Conservation (phyloP, 1,284 basidiomycete species). For the Rhodotorula sp. region DNA sequence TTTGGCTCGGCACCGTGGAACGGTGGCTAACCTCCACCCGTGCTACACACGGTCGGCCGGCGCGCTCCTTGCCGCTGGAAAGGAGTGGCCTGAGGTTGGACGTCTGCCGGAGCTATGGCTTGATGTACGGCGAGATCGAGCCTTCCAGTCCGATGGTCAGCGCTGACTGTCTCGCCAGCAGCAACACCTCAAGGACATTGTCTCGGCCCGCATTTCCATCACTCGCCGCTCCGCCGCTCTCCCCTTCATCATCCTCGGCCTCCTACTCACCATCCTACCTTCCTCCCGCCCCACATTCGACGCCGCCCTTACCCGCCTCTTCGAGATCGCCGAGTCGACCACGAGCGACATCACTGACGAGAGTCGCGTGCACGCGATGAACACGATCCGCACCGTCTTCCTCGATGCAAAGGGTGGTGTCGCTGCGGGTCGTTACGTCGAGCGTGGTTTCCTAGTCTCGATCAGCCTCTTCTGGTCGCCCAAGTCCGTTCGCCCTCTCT, state of each 20-base stretch:
- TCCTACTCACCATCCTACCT: slow-evolving; percentile 43
- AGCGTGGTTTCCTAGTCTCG: slow-evolving; percentile 47
- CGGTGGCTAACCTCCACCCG: slow-evolving; percentile 51
- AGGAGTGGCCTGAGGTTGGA: slow-evolving; percentile 41
- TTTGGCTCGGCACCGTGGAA: slow-evolving; percentile 50
- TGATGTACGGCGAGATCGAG: slow-evolving; percentile 27
- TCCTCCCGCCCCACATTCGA: slow-evolving; percentile 23
- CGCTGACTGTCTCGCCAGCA: slow-evolving; percentile 18
- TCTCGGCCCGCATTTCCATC: slow-evolving; percentile 47
- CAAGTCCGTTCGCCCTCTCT: slow-evolving; percentile 15
- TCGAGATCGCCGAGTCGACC: slow-evolving; percentile 41
- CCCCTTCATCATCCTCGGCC: slow-evolving; percentile 50
- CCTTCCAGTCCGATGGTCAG: too few relatives aligned
- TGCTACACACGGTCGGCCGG: slow-evolving; percentile 47
- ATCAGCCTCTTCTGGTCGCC: slow-evolving; percentile 49
- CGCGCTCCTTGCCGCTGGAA: slow-evolving; percentile 41
- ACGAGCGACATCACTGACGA: slow-evolving; percentile 30
- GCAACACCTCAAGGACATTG: slow-evolving; percentile 36
- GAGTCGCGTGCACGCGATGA: slow-evolving; percentile 48
- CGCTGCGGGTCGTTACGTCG: slow-evolving; percentile 36
- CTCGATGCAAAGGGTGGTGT: slow-evolving; percentile 36
- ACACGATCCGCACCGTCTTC: slow-evolving; percentile 46
- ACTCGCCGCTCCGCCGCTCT: slow-evolving; percentile 52
- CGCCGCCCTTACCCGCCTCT: slow-evolving; percentile 24
- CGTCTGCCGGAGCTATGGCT: slow-evolving; percentile 48